Percentiles rank a stretch among this genome's conserved stretches.
phyloP scores from a whole-genome alignment of 305 asterid species.

The Fraxinus ornus region DNA sequence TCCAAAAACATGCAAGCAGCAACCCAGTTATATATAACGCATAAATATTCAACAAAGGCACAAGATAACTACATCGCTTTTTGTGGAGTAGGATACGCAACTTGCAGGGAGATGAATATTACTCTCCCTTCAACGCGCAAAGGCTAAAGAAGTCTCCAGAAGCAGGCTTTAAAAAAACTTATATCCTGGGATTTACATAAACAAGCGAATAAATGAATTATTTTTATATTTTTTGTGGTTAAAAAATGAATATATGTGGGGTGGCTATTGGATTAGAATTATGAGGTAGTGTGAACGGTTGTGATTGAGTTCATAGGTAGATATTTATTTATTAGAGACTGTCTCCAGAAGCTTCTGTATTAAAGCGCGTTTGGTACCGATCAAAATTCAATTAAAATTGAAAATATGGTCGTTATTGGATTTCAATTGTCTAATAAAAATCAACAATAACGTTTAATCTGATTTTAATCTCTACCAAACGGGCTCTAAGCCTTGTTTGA shows the following conservation, averaged over 20 bases:
- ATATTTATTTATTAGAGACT: conserved; percentile 31
- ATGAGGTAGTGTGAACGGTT: conserved; percentile 36
- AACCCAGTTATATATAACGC: neutral
- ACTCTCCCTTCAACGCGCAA: conserved; percentile 20
- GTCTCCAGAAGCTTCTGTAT: conserved; percentile 51
- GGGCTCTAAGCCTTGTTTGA: neutral
- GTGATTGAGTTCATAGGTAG: conserved; percentile 34
- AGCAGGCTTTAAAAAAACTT: neutral
- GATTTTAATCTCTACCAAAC: too few relatives aligned
- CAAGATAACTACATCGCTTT: conserved; percentile 3
- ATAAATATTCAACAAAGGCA: neutral
- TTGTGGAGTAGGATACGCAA: conserved; percentile 23
- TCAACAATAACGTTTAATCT: too few relatives aligned
- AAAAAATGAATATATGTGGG: conserved; percentile 7
- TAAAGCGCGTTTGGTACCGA: too few relatives aligned
- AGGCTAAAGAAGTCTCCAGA: conserved; percentile 46
- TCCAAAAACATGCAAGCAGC: conserved; percentile 1
- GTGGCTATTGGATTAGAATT: conserved; percentile 20
- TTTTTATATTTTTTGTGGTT: neutral
- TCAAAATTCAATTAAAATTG: too few relatives aligned
- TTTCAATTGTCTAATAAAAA: too few relatives aligned
- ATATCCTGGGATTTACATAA: conserved; percentile 11
- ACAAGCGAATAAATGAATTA: neutral
- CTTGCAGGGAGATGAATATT: conserved; percentile 7
- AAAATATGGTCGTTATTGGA: too few relatives aligned